Conservation (phyloP, 768 basidiomycete genomes). For the Chalciporus sphaerocephalus region DNA sequence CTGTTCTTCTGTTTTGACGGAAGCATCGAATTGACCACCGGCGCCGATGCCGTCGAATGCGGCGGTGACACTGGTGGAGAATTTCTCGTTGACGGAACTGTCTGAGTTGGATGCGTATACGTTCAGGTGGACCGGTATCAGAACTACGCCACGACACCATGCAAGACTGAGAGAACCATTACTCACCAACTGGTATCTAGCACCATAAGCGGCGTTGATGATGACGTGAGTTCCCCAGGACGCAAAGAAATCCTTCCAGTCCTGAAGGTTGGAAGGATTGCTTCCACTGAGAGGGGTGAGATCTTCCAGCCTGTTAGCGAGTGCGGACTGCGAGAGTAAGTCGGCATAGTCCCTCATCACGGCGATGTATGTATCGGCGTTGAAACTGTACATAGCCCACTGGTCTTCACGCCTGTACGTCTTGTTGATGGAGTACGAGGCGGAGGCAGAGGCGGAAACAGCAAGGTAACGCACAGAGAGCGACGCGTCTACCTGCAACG, state of each 20-base stretch:
- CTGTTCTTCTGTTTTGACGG: background rate
- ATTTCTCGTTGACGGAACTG: conserved; percentile 5
- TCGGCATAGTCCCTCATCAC: conserved; percentile 6
- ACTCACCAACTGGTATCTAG: background rate
- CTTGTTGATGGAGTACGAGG: conserved; percentile 10
- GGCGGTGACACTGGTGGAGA: conserved; percentile 2
- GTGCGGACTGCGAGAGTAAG: conserved; percentile 1
- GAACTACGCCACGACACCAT: no score
- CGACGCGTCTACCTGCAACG: background rate
- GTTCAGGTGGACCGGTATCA: background rate
- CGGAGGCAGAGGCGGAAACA: conserved; percentile 11
- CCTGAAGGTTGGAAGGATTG: background rate
- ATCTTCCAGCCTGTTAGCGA: conserved; percentile 1
- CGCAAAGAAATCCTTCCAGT: conserved; percentile 5
- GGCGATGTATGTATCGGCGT: conserved; percentile 11
- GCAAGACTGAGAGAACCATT: no score
- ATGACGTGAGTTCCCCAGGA: conserved; percentile 4
- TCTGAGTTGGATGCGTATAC: conserved; percentile 8
- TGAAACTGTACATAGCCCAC: conserved; percentile 18
- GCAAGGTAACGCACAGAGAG: conserved; percentile 7
- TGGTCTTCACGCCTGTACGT: conserved; percentile 11
- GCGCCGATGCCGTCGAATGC: no score
- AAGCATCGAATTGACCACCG: no score
- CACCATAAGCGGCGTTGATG: conserved; percentile 1
- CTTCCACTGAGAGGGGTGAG: conserved; percentile 1